phyloP scores from a whole-genome alignment of 2,329 filamentous ascomycete genomes.

The Mariannaea elegans region DNA sequence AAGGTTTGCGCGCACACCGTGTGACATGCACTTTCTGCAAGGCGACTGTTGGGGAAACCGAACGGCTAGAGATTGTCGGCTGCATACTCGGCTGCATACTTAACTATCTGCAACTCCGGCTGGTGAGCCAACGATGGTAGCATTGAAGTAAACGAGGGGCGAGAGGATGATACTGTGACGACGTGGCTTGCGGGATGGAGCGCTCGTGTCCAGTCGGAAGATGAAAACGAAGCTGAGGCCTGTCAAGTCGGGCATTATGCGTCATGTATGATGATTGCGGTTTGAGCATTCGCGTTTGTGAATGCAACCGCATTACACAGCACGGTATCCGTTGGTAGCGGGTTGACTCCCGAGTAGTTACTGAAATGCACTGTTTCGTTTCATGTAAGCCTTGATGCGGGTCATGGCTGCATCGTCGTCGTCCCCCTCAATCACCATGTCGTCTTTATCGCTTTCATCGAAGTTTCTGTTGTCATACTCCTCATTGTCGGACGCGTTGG shows the following conservation, averaged over 20 bases:
- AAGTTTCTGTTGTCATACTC: conserved; percentile 57
- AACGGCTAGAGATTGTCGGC: not conserved
- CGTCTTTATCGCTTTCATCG: conserved; percentile 49
- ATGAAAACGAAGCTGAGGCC: not conserved
- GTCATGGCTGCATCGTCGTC: conserved; percentile 51
- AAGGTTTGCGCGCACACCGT: not conserved
- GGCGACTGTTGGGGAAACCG: conserved; percentile 13
- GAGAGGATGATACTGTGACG: not conserved
- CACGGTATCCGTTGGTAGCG: not conserved
- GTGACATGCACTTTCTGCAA: not conserved
- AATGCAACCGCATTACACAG: not conserved
- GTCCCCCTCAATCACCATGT: conserved; percentile 48
- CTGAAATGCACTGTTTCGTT: conserved; percentile 42
- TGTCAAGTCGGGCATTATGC: conserved; percentile 5
- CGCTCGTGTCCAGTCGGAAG: not conserved
- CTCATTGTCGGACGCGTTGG: conserved; percentile 64
- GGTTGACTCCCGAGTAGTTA: conserved; percentile 21
- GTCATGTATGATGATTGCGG: not conserved
- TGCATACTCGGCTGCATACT: too few relatives aligned
- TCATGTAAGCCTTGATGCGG: conserved; percentile 50
- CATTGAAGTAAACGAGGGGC: conserved; percentile 18
- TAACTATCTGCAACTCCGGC: conserved; percentile 24
- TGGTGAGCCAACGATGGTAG: conserved; percentile 28
- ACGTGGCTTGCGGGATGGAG: conserved; percentile 15
- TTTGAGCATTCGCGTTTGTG: not conserved